These are phyloP conservation scores for Orbilia ellipsospora DNA, from an alignment of 2,329 filamentous ascomycete genomes.

Conservation along the genomic window DNA sequence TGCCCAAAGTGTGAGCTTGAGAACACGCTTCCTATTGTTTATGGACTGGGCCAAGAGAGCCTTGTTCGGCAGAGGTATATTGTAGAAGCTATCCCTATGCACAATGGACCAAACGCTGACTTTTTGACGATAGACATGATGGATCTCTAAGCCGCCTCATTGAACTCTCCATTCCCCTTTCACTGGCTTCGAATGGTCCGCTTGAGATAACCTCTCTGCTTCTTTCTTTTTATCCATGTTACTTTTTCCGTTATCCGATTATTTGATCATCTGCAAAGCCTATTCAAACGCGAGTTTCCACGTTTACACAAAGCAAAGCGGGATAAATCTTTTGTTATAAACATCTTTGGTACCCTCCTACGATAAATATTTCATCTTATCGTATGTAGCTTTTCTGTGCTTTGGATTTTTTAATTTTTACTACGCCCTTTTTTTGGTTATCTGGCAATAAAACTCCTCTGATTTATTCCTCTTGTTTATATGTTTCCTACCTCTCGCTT, in stretches of 20 bases:
- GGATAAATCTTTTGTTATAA: background rate
- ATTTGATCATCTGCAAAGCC: background rate
- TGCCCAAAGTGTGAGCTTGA: conserved; percentile 92
- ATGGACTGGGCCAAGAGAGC: conserved; percentile 99
- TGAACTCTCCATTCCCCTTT: background rate
- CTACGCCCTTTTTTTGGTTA: background rate
- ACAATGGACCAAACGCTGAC: too few species aligned
- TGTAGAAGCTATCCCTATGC: background rate
- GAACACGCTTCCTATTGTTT: conserved; percentile 86
- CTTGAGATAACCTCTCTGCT: too few species aligned
- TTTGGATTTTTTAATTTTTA: background rate
- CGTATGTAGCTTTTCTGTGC: conserved; percentile 1
- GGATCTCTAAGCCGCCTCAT: conserved; percentile 31
- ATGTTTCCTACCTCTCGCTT: too few species aligned
- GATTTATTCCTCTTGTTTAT: too few species aligned
- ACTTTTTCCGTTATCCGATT: too few species aligned
- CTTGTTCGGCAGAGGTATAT: conserved; percentile 90
- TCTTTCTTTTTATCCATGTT: too few species aligned
- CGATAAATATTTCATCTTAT: conserved; percentile 19
- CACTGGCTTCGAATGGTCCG: background rate
- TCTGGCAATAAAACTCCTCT: too few species aligned
- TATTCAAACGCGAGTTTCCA: background rate
- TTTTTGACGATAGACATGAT: conserved; percentile 40
- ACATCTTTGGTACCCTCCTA: conserved; percentile 7
- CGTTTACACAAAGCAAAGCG: conserved; percentile 11